Conservation (phyloP, 2,329 filamentous ascomycete species). For the Thelonectria blattea region DNA sequence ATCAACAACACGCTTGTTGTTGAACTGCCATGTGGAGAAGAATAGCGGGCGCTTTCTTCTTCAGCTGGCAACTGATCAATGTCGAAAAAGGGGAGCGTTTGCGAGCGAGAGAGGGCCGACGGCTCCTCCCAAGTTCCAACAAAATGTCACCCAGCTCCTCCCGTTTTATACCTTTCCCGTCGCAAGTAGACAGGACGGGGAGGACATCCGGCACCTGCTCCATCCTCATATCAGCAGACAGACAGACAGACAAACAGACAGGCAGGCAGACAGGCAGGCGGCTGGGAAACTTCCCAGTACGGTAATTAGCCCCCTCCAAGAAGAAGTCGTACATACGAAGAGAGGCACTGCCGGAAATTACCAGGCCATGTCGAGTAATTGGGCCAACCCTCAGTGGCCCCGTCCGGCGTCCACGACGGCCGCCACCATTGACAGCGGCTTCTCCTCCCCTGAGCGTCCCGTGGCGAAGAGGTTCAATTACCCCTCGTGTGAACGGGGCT, state of each 20-base stretch:
- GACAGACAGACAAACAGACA: too few species aligned
- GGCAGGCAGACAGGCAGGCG: not conserved
- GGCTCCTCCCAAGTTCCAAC: too few species aligned
- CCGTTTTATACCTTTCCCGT: not conserved
- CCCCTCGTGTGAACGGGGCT: constrained; percentile 4
- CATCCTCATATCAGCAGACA: too few species aligned
- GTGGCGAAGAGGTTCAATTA: not conserved
- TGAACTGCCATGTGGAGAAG: constrained; percentile 19
- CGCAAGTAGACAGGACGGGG: not conserved
- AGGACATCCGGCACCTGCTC: constrained; percentile 6
- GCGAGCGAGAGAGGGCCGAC: not conserved
- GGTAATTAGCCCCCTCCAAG: constrained; percentile 18
- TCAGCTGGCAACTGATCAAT: not conserved
- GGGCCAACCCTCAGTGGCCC: not conserved
- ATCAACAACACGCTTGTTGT: not conserved
- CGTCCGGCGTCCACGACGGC: not conserved
- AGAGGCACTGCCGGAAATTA: constrained; percentile 25
- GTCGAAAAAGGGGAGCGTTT: not conserved
- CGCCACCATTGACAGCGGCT: constrained; percentile 21
- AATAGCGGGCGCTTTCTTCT: not conserved
- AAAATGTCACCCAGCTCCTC: too few species aligned
- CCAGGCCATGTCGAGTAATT: constrained; percentile 17
- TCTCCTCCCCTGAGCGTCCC: constrained; percentile 5
- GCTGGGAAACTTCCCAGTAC: constrained; percentile 20
- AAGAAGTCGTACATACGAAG: constrained; percentile 8